Conservation (phyloP, 2,329 filamentous ascomycete genomes). For the Bipolaris bicolor region DNA sequence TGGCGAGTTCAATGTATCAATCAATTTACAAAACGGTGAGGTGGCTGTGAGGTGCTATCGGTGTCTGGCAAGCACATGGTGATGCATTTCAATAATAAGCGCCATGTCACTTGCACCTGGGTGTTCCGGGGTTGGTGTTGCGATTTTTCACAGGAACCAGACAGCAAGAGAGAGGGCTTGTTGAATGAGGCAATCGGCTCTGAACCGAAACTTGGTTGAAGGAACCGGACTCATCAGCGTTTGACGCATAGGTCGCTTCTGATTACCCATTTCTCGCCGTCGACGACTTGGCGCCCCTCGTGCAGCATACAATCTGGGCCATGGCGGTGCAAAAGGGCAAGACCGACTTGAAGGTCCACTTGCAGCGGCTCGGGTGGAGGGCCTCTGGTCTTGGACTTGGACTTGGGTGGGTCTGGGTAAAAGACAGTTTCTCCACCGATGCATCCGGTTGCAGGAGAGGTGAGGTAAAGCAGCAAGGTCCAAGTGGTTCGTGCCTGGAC, state of each 20-base stretch:
- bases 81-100: neutral
- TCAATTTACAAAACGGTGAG: neutral
- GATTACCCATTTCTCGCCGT: conserved; percentile 90
- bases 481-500: conserved; percentile 76
- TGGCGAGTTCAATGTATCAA: neutral
- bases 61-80: neutral
- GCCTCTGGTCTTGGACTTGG: conserved; percentile 47
- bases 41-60: neutral
- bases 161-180: neutral
- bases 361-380: conserved; percentile 66
- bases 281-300: conserved; percentile 78
- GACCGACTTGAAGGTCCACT: conserved; percentile 79
- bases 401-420: conserved; percentile 66
- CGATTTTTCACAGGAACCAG: neutral
- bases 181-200: neutral
- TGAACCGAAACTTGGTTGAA: neutral
- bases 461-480: conserved; percentile 89
- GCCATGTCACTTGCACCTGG: neutral
- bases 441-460: conserved; percentile 74
- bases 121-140: neutral
- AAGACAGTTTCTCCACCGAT: conserved; percentile 90
- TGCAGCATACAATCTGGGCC: conserved; percentile 89
- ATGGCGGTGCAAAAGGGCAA: conserved; percentile 85
- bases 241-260: conserved; percentile 79
- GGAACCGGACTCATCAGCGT: conserved; percentile 51